Conservation (phyloP, 2,329 filamentous ascomycete genomes). For the Trichoderma sp. region DNA sequence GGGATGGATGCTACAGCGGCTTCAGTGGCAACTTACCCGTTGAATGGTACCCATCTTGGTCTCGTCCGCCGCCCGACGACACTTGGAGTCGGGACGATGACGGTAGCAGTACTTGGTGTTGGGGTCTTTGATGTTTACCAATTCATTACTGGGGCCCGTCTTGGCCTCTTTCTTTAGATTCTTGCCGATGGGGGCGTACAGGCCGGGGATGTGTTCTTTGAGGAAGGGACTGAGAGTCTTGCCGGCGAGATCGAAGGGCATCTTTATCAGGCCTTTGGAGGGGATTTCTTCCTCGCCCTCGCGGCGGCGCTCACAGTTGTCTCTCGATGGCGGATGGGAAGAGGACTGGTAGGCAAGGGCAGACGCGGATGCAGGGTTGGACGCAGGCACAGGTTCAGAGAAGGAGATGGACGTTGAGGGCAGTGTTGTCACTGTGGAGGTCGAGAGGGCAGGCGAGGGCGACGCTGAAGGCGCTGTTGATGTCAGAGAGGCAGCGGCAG, state of each 20-base stretch:
- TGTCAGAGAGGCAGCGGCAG: conserved; percentile 11
- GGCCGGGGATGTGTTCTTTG: conserved; percentile 83
- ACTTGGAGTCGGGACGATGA: conserved; percentile 92
- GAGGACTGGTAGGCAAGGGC: conserved; percentile 24
- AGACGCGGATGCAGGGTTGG: not conserved
- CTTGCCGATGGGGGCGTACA: conserved; percentile 81
- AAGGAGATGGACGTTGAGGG: conserved; percentile 11
- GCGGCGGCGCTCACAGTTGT: conserved; percentile 57
- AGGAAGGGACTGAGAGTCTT: conserved; percentile 87
- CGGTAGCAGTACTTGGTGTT: conserved; percentile 96
- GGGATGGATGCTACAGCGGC: not conserved
- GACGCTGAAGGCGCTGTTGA: conserved; percentile 11
- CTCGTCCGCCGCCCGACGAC: conserved; percentile 89
- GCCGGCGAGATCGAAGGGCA: conserved; percentile 69
- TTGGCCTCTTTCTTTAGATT: conserved; percentile 44
- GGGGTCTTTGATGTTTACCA: conserved; percentile 53
- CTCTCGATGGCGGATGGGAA: conserved; percentile 40
- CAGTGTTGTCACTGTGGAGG: conserved; percentile 14
- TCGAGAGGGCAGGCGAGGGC: conserved; percentile 5
- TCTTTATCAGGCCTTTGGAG: conserved; percentile 53
- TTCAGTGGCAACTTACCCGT: conserved; percentile 59
- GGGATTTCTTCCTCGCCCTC: conserved; percentile 54
- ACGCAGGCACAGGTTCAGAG: not conserved
- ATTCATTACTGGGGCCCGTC: conserved; percentile 28
- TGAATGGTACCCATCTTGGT: conserved; percentile 95